A percentile compares a stretch with the other conserved stretches of the same genome.
phyloP scores from a whole-genome alignment of 129 eudicot genomes.

The Erigeron canadensis region DNA sequence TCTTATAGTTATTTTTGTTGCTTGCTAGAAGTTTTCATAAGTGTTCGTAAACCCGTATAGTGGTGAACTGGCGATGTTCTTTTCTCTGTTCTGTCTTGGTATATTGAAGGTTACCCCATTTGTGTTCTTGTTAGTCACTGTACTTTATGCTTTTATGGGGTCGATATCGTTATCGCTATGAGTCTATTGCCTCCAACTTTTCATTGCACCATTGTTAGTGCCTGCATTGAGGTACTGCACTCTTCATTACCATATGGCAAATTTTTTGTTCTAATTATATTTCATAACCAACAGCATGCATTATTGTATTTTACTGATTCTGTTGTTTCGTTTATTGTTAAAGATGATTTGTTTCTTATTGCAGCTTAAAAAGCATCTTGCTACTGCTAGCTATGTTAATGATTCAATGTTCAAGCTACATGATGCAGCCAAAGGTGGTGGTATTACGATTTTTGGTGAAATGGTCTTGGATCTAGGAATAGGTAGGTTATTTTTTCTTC shows the following conservation, averaged over 20 bases:
- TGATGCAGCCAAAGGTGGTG: slow-evolving; percentile 73
- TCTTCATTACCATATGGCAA: slow-evolving; percentile 14
- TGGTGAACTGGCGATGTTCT: slow-evolving; percentile 11
- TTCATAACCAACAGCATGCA: background rate
- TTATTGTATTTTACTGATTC: background rate
- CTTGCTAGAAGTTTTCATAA: background rate
- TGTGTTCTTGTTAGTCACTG: background rate
- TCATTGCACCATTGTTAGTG: slow-evolving; percentile 66
- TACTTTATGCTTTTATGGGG: slow-evolving; percentile 53
- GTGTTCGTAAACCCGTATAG: slow-evolving; percentile 3
- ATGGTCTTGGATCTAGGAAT: slow-evolving; percentile 99
- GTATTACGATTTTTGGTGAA: slow-evolving; percentile 89
- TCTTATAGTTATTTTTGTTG: background rate
- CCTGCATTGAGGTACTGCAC: slow-evolving; percentile 73
- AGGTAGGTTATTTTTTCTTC: slow-evolving; percentile 43
- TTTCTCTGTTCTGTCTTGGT: slow-evolving; percentile 14
- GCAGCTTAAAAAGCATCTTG: slow-evolving; percentile 89
- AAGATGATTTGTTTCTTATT: slow-evolving; percentile 22
- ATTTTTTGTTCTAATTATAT: background rate
- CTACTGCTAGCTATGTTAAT: slow-evolving; percentile 92
- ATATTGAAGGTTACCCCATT: background rate
- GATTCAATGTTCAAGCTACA: slow-evolving; percentile 74
- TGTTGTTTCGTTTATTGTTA: slow-evolving; percentile 4
- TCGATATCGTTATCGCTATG: slow-evolving; percentile 85
- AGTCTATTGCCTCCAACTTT: slow-evolving; percentile 93